Evolutionary conservation across 345 rosid species (phyloP).

Genomic region (Populus deltoides): DNA sequence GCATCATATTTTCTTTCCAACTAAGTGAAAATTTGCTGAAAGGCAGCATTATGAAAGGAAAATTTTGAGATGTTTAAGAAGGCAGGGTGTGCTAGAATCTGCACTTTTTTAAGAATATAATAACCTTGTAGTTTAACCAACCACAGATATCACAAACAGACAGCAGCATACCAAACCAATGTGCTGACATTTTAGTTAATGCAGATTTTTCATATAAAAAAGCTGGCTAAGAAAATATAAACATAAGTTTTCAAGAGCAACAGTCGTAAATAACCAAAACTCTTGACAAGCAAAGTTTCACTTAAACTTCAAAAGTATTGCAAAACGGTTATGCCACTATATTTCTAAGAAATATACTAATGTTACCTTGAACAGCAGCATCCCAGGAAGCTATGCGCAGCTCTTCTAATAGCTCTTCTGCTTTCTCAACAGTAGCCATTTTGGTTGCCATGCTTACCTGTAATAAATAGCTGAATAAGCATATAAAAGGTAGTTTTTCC

Average conservation of each 20-base stretch:
- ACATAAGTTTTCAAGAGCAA: not conserved
- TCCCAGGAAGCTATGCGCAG: conserved; percentile 83
- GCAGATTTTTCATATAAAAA: not conserved
- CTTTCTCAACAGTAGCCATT: conserved; percentile 91
- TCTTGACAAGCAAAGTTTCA: not conserved
- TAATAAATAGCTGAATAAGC: conserved; percentile 23
- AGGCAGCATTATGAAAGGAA: not conserved
- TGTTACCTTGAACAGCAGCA: conserved; percentile 78
- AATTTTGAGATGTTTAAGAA: not conserved
- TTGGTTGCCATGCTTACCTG: conserved; percentile 94
- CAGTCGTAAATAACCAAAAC: not conserved
- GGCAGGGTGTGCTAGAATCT: not conserved
- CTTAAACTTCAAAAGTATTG: not conserved
- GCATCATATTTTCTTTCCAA: not conserved
- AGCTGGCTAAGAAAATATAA: not conserved
- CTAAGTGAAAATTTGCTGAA: not conserved
- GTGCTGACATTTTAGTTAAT: not conserved
- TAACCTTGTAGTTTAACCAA: not conserved
- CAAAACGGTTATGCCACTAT: not conserved
- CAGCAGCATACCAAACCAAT: not conserved
- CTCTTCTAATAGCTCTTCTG: conserved; percentile 76
- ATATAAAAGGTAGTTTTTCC: not conserved
- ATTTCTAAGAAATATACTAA: conserved; percentile 6
- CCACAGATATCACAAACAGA: not conserved
- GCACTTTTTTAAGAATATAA: not conserved